phyloP scores from a whole-genome alignment of 768 basidiomycete species.

The Leccinum ochraceum region DNA sequence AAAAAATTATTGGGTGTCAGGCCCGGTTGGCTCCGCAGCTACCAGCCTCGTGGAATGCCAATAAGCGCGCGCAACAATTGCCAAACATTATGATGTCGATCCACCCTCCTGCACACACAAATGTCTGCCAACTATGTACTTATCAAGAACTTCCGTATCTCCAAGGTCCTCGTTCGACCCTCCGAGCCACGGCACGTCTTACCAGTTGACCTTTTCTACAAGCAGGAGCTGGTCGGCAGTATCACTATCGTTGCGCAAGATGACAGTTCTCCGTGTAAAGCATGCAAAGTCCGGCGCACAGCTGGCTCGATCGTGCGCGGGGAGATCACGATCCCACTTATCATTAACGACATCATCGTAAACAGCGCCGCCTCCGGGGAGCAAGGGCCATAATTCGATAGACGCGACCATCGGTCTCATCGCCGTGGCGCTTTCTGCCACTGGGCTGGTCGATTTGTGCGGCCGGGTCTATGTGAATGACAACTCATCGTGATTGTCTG shows the following conservation, averaged over 20 bases:
- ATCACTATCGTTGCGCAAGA: no score
- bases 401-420: constrained; percentile 14
- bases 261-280: no score
- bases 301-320: no score
- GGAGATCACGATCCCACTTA: constrained; percentile 6
- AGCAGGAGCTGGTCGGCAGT: no score
- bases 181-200: no score
- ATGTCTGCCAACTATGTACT: constrained; percentile 18
- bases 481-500: background rate
- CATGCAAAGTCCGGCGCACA: no score
- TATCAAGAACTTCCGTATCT: constrained; percentile 14
- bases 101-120: constrained; percentile 14
- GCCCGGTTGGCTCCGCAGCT: constrained; percentile 20
- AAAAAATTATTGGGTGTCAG: constrained; percentile 26
- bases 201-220: no score
- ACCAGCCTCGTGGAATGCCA: constrained; percentile 14
- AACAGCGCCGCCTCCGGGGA: constrained; percentile 3
- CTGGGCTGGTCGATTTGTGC: constrained; percentile 14
- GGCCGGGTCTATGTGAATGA: constrained; percentile 1
- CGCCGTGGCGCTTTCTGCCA: constrained; percentile 14
- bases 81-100: constrained; percentile 27
- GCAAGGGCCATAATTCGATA: constrained; percentile 11
- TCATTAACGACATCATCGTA: constrained; percentile 17
- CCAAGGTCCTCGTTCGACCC: no score
- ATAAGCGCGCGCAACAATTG: constrained; percentile 22